phyloP scores from a whole-genome alignment of 2,329 filamentous ascomycete species.

The Calonectria pseudoreteaudii region DNA sequence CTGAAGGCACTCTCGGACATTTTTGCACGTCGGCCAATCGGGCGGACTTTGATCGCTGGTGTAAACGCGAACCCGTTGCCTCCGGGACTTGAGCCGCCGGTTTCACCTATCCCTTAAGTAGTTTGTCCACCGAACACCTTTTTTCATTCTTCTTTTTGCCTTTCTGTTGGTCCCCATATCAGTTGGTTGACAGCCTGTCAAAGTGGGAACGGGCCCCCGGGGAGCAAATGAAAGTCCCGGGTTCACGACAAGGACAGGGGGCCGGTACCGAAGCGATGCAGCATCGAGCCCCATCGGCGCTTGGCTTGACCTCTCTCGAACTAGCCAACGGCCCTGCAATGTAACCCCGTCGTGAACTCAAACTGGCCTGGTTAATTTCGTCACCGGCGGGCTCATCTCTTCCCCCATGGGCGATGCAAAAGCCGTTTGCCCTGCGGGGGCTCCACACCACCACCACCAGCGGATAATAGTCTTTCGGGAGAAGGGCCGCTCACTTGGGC shows the following conservation, averaged over 20 bases:
- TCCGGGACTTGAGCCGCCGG: neutral
- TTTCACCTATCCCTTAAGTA: constrained; percentile 3
- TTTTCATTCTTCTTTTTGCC: neutral
- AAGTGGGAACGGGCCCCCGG: neutral
- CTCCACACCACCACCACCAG: neutral
- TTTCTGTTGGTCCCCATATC: neutral
- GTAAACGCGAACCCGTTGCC: neutral
- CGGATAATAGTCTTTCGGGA: neutral
- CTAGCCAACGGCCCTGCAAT: neutral
- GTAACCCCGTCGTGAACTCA: neutral
- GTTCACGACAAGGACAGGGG: neutral
- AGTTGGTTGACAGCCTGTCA: neutral
- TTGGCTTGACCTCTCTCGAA: neutral
- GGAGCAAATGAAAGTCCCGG: neutral
- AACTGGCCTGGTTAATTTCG: neutral
- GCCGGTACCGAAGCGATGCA: neutral
- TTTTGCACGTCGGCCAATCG: too few relatives aligned
- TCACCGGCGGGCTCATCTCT: neutral
- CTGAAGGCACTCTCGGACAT: constrained; percentile 22
- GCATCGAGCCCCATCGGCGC: neutral
- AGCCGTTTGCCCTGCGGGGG: neutral
- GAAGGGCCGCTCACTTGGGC: neutral
- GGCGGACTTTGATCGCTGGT: too few relatives aligned
- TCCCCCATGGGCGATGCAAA: neutral
- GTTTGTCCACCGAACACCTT: neutral